phyloP scores from a whole-genome alignment of 805 yeast genomes.

The Kodamaea kaohsiungensis region DNA sequence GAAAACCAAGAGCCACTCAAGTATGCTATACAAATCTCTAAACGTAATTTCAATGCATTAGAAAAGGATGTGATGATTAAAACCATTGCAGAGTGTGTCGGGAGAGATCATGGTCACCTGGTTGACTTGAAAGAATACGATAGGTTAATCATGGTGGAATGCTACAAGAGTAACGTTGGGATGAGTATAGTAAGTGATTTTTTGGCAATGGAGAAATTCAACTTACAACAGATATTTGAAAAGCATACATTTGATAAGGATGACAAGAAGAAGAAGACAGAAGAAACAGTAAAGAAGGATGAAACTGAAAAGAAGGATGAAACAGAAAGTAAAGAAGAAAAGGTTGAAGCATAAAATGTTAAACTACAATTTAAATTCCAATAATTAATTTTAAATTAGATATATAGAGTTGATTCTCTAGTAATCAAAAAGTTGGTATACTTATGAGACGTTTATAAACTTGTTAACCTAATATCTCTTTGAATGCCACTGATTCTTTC shows the following conservation, averaged over 20 bases:
- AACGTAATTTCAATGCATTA: slow-evolving; percentile 75
- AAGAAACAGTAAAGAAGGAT: background rate
- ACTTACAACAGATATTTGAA: slow-evolving; percentile 79
- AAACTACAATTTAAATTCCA: too few relatives aligned
- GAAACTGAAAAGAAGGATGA: background rate
- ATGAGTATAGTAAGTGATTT: slow-evolving; percentile 77
- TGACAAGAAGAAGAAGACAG: background rate
- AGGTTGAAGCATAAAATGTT: background rate
- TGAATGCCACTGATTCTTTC: slow-evolving; percentile 46
- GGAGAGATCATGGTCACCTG: slow-evolving; percentile 65
- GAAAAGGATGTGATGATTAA: slow-evolving; percentile 73
- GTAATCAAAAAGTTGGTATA: background rate
- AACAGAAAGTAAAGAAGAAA: background rate
- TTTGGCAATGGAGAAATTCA: slow-evolving; percentile 63
- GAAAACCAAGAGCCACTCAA: slow-evolving; percentile 40
- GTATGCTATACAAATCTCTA: slow-evolving; percentile 80
- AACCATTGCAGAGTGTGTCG: slow-evolving; percentile 70
- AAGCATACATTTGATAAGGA: slow-evolving; percentile 26
- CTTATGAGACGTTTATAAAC: too few relatives aligned
- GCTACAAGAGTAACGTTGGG: slow-evolving; percentile 87
- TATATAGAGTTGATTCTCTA: background rate
- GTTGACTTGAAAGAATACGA: slow-evolving; percentile 84
- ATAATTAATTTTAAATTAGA: too few relatives aligned
- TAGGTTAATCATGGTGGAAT: slow-evolving; percentile 77
- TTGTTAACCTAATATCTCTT: slow-evolving; percentile 1